Conservation (phyloP, 306 rosid genomes). For the Biancaea sappan region DNA sequence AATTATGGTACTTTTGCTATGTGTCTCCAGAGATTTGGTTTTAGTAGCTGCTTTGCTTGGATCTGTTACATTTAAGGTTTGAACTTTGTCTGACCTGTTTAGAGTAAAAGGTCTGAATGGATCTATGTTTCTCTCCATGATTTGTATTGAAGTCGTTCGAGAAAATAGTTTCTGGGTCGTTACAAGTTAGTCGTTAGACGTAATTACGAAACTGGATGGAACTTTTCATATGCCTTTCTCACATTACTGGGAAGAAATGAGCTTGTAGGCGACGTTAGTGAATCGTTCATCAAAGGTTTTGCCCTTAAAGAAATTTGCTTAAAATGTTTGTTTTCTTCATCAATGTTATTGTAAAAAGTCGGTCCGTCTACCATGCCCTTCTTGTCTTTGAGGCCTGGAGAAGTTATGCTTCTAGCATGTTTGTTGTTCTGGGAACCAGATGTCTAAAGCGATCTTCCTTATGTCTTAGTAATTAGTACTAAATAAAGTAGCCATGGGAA, state of each 20-base stretch:
- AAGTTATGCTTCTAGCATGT: background rate
- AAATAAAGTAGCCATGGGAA: background rate
- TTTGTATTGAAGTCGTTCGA: background rate
- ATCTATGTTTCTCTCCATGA: constrained; percentile 31
- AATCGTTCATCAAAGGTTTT: background rate
- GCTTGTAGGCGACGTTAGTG: background rate
- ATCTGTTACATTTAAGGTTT: constrained; percentile 39
- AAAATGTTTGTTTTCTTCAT: background rate
- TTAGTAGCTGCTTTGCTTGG: constrained; percentile 29
- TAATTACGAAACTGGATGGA: background rate
- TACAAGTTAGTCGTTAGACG: too few species aligned
- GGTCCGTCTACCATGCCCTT: background rate
- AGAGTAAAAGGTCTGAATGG: constrained; percentile 8
- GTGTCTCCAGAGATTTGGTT: constrained; percentile 8
- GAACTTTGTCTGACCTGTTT: constrained; percentile 12
- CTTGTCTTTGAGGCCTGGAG: background rate
- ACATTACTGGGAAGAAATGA: background rate
- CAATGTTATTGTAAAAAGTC: background rate
- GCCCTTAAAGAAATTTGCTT: background rate
- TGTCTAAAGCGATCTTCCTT: background rate
- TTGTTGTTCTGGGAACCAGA: constrained; percentile 7
- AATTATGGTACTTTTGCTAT: background rate
- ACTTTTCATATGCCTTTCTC: background rate
- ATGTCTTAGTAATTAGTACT: background rate
- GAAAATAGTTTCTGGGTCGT: background rate